A percentile compares a stretch with the other conserved stretches of the same genome.
phyloP scores from a whole-genome alignment of 768 basidiomycete species.

The Stropharia rugosoannulata region DNA sequence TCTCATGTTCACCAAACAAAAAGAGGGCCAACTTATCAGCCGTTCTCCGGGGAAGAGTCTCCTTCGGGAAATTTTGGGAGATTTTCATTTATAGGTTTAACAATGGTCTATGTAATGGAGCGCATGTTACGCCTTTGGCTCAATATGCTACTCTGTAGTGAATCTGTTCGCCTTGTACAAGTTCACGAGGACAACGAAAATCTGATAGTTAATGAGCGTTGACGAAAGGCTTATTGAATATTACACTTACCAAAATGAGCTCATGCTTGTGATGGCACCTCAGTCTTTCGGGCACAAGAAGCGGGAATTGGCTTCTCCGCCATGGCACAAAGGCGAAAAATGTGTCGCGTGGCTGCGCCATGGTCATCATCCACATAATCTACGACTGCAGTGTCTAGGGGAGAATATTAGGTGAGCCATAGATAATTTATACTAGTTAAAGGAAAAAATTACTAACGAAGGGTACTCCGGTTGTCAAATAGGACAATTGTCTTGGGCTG shows the following conservation, averaged over 20 bases:
- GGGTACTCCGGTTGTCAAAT: conserved; percentile 14
- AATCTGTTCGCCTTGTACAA: too few species aligned
- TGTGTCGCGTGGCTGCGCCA: conserved; percentile 9
- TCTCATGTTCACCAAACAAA: not conserved
- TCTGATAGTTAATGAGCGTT: too few species aligned
- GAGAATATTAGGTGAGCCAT: not conserved
- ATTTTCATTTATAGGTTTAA: too few species aligned
- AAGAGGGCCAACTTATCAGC: not conserved
- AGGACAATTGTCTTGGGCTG: conserved; percentile 20
- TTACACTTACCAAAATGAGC: too few species aligned
- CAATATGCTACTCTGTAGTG: too few species aligned
- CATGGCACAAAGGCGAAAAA: conserved; percentile 16
- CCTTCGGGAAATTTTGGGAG: not conserved
- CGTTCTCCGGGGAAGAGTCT: not conserved
- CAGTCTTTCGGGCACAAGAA: too few species aligned
- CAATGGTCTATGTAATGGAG: too few species aligned
- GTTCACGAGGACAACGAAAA: too few species aligned
- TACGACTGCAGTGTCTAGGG: conserved; percentile 10
- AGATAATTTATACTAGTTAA: not conserved
- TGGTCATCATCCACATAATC: conserved; percentile 11
- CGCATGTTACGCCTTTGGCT: too few species aligned
- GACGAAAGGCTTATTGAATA: too few species aligned
- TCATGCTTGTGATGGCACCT: too few species aligned
- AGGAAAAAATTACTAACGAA: conserved; percentile 2
- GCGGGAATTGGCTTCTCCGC: conserved; percentile 7